Percentiles rank a stretch among this genome's conserved stretches.
Conservation (phyloP, 495 filamentous ascomycete genomes). For the Zalerion maritima region DNA sequence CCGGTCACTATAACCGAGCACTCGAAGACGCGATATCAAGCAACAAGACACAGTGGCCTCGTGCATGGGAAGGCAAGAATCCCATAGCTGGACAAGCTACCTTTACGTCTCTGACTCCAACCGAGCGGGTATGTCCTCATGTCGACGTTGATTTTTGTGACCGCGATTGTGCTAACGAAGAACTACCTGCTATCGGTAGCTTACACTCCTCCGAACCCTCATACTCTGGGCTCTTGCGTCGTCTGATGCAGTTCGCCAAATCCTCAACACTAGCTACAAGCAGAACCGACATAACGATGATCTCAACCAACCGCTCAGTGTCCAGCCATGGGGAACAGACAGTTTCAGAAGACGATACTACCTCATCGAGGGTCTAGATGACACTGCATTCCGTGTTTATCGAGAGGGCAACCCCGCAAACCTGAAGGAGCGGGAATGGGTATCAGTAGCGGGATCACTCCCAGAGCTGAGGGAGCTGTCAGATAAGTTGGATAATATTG, state of each 20-base stretch:
- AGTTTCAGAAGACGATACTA: constrained; percentile 84
- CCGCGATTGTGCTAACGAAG: neutral
- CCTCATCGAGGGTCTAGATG: constrained; percentile 85
- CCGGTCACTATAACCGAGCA: constrained; percentile 79
- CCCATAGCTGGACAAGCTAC: constrained; percentile 63
- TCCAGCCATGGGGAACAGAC: constrained; percentile 90
- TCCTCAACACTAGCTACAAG: constrained; percentile 83
- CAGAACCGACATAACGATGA: constrained; percentile 80
- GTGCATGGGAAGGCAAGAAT: constrained; percentile 71
- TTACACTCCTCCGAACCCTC: constrained; percentile 67
- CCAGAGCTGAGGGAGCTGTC: constrained; percentile 67
- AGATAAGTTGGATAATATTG: constrained; percentile 54
- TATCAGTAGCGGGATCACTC: constrained; percentile 79
- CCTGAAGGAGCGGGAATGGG: constrained; percentile 72
- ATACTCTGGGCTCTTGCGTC: constrained; percentile 82
- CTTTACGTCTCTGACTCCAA: constrained; percentile 66
- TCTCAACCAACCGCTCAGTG: constrained; percentile 78
- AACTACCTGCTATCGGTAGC: constrained; percentile 30
- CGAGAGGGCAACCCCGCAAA: constrained; percentile 76
- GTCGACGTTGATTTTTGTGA: constrained; percentile 7
- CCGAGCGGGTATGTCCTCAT: constrained; percentile 57
- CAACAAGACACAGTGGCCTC: constrained; percentile 80
- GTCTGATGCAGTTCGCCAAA: constrained; percentile 66
- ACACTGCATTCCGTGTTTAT: constrained; percentile 89
- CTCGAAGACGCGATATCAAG: constrained; percentile 83